Evolutionary conservation across 805 yeast genomes (phyloP).

Genomic region (Brettanomyces naardenensis): DNA sequence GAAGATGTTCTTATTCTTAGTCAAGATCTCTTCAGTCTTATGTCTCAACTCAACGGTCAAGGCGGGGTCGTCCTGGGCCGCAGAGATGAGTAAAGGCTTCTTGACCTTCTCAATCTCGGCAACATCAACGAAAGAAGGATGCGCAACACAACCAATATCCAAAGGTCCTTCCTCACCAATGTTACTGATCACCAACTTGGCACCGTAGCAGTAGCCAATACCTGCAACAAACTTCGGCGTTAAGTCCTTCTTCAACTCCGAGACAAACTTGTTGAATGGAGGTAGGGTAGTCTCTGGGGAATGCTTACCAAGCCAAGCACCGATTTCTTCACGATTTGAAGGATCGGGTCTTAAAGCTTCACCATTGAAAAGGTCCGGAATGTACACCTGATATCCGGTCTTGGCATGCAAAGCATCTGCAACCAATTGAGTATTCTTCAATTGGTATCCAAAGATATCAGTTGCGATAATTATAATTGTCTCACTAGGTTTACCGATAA

Average conservation of each 20-base stretch:
- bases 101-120: slow-evolving; percentile 55
- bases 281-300: slow-evolving; percentile 37
- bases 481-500: slow-evolving; percentile 35
- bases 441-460: slow-evolving; percentile 61
- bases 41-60: slow-evolving; percentile 61
- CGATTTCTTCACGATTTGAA: slow-evolving; percentile 13
- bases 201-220: slow-evolving; percentile 84
- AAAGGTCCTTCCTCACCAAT: slow-evolving; percentile 28
- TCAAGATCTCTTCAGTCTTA: slow-evolving; percentile 44
- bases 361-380: slow-evolving; percentile 69
- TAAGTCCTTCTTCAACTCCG: slow-evolving; percentile 33
- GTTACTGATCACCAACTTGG: slow-evolving; percentile 52
- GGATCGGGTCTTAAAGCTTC: slow-evolving; percentile 46
- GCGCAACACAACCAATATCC: slow-evolving; percentile 69
- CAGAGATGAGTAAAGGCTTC: slow-evolving; percentile 61
- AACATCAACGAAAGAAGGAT: slow-evolving; percentile 66
- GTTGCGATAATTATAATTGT: slow-evolving; percentile 53
- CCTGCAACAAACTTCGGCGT: slow-evolving; percentile 45
- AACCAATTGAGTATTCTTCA: slow-evolving; percentile 48
- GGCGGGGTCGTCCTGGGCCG: slow-evolving; percentile 62
- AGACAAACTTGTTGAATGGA: slow-evolving; percentile 41
- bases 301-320: slow-evolving; percentile 37
- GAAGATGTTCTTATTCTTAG: slow-evolving; percentile 44
- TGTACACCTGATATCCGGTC: slow-evolving; percentile 53
- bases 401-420: slow-evolving; percentile 58